Evolutionary conservation across 2,329 filamentous ascomycete species (phyloP), one percentile per base, ranked within the genome.

Genomic region (Neonectria coccinea): DNA sequence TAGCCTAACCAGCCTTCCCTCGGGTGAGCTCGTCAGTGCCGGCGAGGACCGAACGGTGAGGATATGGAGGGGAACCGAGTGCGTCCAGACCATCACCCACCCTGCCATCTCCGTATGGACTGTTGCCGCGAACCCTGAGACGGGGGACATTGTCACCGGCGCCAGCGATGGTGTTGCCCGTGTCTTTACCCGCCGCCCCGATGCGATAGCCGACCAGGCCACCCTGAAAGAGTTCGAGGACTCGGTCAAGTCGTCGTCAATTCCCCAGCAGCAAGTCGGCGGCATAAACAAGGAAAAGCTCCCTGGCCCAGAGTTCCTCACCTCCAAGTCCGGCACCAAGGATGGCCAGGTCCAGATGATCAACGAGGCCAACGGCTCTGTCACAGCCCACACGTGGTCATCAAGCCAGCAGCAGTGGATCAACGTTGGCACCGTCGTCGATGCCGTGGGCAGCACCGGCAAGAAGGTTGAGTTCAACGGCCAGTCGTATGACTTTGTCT

Each of bases 341-440:
- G 96, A 99, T 69, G 96, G 96, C 0, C 95, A 99, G 76, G 92
- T 97, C 5, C 91, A 97, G 73, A 97, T 97, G 89, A 95, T 97
- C 73, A 88, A 87, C 64, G 92, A 97, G 77, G 82, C 87, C 8
- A 90, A 97, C 74, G 93, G 93, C 50, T 92, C 88, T 56, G 86
- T 97, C 31, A 93, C 92, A 5, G 94, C 94, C 9, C 93, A 98
- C 76, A 90, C 92, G 66, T 98, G 95, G 95, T 97, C 94, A 12
- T 80, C 81, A 68, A 79, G 82, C 68, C 85, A 90, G 66, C 85
- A 88, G 56, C 85, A 94, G 76, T 97, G 94, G 94, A 84, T 93
- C 62, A 91, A 91, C 67, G 91, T 98, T 9, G 96, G 96, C n/a
- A 97, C 94, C 0, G 94, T 99, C 0, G 96, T 98, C 11, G 93